Conservation (phyloP, 495 filamentous ascomycete species). For the Aspergillus coremiiformis region DNA sequence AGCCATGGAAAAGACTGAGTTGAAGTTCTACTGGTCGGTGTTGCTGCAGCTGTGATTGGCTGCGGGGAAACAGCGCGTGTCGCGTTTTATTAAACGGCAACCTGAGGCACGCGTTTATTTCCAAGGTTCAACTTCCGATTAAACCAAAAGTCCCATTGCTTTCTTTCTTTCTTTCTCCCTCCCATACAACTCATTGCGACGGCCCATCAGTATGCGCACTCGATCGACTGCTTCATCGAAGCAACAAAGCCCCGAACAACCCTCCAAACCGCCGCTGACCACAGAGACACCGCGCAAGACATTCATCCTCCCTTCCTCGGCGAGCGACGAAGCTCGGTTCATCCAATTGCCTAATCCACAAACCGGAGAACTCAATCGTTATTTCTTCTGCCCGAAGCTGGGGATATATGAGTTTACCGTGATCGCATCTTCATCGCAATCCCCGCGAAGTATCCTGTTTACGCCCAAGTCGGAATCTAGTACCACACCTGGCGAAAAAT, state of each 20-base stretch:
- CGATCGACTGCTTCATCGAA: constrained; percentile 17
- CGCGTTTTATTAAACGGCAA: constrained; percentile 12
- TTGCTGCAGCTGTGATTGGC: constrained; percentile 17
- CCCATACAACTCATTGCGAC: background rate
- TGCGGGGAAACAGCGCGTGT: constrained; percentile 23
- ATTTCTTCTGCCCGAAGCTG: constrained; percentile 67
- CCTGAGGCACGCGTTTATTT: constrained; percentile 15
- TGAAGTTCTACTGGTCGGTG: too few relatives aligned
- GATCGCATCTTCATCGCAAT: constrained; percentile 50
- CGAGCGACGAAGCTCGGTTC: constrained; percentile 57
- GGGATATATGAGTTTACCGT: constrained; percentile 86
- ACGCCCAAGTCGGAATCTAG: constrained; percentile 17
- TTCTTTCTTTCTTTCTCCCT: too few relatives aligned
- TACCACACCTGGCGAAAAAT: background rate
- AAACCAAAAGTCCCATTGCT: too few relatives aligned
- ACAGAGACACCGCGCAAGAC: constrained; percentile 50
- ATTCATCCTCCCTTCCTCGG: constrained; percentile 70
- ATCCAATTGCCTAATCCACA: constrained; percentile 75
- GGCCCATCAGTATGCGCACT: constrained; percentile 24
- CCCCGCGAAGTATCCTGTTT: constrained; percentile 30
- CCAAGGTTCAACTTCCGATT: too few relatives aligned
- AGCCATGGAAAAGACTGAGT: background rate
- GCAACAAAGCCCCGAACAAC: constrained; percentile 7
- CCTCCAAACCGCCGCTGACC: background rate
- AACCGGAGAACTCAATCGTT: constrained; percentile 55